phyloP scores from a whole-genome alignment of 83 land plant species.

The Larix sibirica region DNA sequence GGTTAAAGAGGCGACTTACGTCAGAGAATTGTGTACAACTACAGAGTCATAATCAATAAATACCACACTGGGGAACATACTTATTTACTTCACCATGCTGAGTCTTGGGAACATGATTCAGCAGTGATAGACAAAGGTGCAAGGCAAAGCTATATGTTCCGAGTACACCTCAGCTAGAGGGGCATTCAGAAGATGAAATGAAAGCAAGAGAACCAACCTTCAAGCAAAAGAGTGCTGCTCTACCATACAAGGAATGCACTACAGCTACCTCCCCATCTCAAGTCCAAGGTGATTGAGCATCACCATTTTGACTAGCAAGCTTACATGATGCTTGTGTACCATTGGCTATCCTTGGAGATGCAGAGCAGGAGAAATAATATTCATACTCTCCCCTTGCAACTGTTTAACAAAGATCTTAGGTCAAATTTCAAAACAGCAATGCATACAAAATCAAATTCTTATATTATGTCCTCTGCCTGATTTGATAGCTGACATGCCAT shows the following conservation, averaged over 20 bases:
- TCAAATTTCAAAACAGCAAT: too few species aligned
- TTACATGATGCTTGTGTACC: not conserved
- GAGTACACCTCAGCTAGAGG: too few species aligned
- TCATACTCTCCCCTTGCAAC: not conserved
- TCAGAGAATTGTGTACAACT: not conserved
- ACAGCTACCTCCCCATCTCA: not conserved
- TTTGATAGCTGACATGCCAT: not conserved
- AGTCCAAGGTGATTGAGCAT: not conserved
- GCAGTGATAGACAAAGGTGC: slow-evolving; percentile 7
- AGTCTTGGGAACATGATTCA: not conserved
- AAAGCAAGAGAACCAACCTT: not conserved
- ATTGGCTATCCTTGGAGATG: not conserved
- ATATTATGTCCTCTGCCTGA: not conserved
- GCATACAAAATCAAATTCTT: too few species aligned
- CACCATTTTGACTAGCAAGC: not conserved
- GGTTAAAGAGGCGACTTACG: too few species aligned
- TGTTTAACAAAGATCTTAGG: not conserved
- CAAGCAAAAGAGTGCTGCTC: not conserved
- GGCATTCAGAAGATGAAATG: not conserved
- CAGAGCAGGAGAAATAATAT: not conserved
- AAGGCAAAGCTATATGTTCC: not conserved
- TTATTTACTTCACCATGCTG: not conserved
- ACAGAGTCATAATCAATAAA: not conserved
- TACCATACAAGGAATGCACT: not conserved
- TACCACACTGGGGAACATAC: not conserved